These are phyloP conservation scores for Komagataella pseudopastoris DNA, from an alignment of 805 yeast species.

Conservation along the genomic window DNA sequence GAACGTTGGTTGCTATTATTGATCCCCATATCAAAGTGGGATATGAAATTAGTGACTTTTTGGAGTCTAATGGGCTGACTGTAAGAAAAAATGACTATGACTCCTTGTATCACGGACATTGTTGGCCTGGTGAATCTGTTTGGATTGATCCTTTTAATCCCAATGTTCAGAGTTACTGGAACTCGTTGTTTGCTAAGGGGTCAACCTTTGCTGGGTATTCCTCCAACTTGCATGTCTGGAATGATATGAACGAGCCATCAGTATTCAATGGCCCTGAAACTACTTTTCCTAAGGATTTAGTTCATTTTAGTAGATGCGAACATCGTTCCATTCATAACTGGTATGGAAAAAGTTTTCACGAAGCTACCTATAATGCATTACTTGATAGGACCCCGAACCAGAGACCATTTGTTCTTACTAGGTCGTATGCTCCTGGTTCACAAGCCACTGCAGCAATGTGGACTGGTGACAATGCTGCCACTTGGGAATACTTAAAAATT, in stretches of 20 bases:
- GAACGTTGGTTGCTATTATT: slow-evolving; percentile 72
- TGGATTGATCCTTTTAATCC: slow-evolving; percentile 87
- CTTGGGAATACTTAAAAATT: slow-evolving; percentile 73
- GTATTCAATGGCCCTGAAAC: slow-evolving; percentile 94
- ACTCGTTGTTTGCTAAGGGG: slow-evolving; percentile 31
- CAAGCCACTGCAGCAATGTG: slow-evolving; percentile 89
- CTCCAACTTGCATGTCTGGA: slow-evolving; percentile 77
- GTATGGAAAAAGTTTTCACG: slow-evolving; percentile 70
- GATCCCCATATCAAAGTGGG: slow-evolving; percentile 83
- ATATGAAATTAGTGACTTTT: slow-evolving; percentile 47
- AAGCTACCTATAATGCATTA: slow-evolving; percentile 64
- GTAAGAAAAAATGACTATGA: slow-evolving; percentile 28
- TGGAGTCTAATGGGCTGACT: slow-evolving; percentile 28
- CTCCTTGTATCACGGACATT: slow-evolving; percentile 59
- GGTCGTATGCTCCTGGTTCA: slow-evolving; percentile 84
- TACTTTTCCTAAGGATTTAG: slow-evolving; percentile 65
- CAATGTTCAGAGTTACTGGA: slow-evolving; percentile 46
- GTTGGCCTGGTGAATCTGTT: slow-evolving; percentile 96
- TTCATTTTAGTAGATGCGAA: slow-evolving; percentile 76
- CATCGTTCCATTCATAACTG: slow-evolving; percentile 86
- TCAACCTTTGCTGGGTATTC: slow-evolving; percentile 30
- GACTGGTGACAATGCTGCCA: slow-evolving; percentile 95
- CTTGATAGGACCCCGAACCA: slow-evolving; percentile 31
- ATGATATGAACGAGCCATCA: slow-evolving; percentile 97
- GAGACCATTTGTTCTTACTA: slow-evolving; percentile 80